phyloP scores from a whole-genome alignment of 768 basidiomycete genomes.

The Tricholoma saponaceum region DNA sequence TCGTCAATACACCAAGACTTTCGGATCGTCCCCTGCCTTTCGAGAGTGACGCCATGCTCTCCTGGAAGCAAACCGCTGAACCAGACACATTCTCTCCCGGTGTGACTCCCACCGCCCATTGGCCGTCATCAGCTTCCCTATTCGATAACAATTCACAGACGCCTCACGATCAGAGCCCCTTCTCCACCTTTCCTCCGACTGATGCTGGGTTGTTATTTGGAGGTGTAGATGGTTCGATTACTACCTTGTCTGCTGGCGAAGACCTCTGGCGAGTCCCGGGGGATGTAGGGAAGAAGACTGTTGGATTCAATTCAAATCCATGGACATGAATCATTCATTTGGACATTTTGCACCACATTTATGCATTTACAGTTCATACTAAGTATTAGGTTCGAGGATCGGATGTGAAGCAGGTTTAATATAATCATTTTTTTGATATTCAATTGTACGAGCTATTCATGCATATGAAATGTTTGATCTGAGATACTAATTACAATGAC shows the following conservation, averaged over 20 bases:
- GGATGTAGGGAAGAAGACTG: slow-evolving; percentile 24
- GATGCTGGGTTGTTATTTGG: slow-evolving; percentile 42
- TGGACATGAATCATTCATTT: slow-evolving; percentile 44
- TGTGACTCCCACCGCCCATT: slow-evolving; percentile 19
- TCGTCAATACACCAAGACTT: slow-evolving; percentile 7
- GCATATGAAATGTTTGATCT: no score
- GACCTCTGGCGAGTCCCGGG: slow-evolving; percentile 30
- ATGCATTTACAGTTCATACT: not conserved
- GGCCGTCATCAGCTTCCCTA: slow-evolving; percentile 21
- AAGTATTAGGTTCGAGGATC: not conserved
- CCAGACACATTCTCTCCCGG: slow-evolving; percentile 16
- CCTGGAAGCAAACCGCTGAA: slow-evolving; percentile 21
- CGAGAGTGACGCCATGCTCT: slow-evolving; percentile 18
- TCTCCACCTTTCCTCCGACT: slow-evolving; percentile 12
- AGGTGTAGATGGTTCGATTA: slow-evolving; percentile 50
- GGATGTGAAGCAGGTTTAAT: not conserved
- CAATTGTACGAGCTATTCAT: no score
- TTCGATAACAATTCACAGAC: slow-evolving; percentile 11
- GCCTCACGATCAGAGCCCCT: not conserved
- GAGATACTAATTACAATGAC: no score
- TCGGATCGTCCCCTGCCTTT: slow-evolving; percentile 10
- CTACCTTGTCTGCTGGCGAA: slow-evolving; percentile 18
- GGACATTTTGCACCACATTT: not conserved
- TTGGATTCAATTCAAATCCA: slow-evolving; percentile 48
- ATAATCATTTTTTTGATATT: not conserved